A percentile compares a stretch with the other conserved stretches of the same genome.
Evolutionary conservation across 2,329 filamentous ascomycete species (phyloP).

Genomic region (Calonectria ilicicola): DNA sequence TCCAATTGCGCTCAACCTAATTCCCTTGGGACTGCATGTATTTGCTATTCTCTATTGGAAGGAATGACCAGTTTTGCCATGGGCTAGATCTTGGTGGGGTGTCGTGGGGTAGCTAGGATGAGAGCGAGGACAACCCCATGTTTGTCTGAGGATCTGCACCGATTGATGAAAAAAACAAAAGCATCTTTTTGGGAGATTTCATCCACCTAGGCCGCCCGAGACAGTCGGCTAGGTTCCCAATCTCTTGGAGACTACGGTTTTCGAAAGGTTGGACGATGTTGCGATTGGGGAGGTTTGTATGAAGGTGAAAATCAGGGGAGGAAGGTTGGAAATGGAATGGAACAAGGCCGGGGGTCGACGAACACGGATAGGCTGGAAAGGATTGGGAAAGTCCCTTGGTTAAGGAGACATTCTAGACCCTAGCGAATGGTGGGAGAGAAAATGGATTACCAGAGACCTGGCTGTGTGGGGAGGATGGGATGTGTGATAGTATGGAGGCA

Average conservation of each 20-base stretch:
- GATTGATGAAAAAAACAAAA: neutral
- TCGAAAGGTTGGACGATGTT: neutral
- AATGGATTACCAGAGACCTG: neutral
- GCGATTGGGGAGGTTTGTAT: neutral
- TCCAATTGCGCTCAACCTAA: slow-evolving; percentile 14
- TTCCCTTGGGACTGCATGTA: neutral
- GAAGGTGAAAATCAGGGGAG: neutral
- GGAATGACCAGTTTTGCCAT: neutral
- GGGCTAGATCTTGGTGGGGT: slow-evolving; percentile 2
- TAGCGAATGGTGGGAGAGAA: neutral
- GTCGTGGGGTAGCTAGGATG: slow-evolving; percentile 4
- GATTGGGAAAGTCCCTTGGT: neutral
- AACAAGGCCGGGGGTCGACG: neutral
- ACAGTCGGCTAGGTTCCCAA: neutral
- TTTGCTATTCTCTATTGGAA: slow-evolving; percentile 8
- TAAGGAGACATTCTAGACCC: neutral
- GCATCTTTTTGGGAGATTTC: neutral
- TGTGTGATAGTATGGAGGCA: neutral
- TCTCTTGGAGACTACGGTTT: slow-evolving; percentile 1
- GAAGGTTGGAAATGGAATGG: slow-evolving; percentile 11
- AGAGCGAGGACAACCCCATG: neutral
- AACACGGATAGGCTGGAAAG: neutral
- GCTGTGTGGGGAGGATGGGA: neutral
- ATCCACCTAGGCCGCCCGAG: neutral
- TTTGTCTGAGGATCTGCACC: neutral